These are phyloP conservation scores for Colletotrichum siamense DNA, from an alignment of 2,329 filamentous ascomycete genomes.

Conservation along the genomic window DNA sequence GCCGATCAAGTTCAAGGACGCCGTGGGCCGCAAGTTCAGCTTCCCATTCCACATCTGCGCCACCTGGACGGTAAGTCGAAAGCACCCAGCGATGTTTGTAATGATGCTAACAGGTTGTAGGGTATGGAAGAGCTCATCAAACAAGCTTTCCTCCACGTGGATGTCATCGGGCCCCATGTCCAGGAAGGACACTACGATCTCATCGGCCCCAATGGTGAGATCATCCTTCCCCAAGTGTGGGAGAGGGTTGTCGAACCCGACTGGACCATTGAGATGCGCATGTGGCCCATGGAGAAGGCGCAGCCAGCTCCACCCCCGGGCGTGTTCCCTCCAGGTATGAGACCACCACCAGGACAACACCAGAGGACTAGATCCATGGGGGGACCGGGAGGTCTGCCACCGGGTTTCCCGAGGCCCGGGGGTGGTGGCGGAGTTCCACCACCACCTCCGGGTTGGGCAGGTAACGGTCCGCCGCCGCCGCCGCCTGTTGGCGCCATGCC, in stretches of 20 bases:
- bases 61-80: conserved; percentile 75
- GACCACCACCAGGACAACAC: neutral
- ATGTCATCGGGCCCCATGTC: conserved; percentile 77
- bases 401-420: neutral
- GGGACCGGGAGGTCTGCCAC: neutral
- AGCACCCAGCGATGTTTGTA: neutral
- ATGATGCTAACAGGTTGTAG: conserved; percentile 47
- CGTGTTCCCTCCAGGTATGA: neutral
- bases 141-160: conserved; percentile 82
- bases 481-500: neutral
- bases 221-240: conserved; percentile 83
- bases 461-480: neutral
- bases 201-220: conserved; percentile 79
- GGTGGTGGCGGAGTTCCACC: conserved; percentile 4
- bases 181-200: conserved; percentile 82
- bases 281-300: conserved; percentile 58
- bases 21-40: conserved; percentile 88
- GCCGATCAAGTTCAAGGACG: conserved; percentile 90
- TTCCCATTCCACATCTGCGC: conserved; percentile 88
- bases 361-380: neutral
- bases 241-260: conserved; percentile 82
- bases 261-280: conserved; percentile 72
- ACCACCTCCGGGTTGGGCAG: neutral
- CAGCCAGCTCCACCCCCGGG: neutral
- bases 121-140: conserved; percentile 88